A percentile compares a stretch with the other conserved stretches of the same genome.
Conservation (phyloP, 2,329 filamentous ascomycete genomes). For the Ascochyta pisi region DNA sequence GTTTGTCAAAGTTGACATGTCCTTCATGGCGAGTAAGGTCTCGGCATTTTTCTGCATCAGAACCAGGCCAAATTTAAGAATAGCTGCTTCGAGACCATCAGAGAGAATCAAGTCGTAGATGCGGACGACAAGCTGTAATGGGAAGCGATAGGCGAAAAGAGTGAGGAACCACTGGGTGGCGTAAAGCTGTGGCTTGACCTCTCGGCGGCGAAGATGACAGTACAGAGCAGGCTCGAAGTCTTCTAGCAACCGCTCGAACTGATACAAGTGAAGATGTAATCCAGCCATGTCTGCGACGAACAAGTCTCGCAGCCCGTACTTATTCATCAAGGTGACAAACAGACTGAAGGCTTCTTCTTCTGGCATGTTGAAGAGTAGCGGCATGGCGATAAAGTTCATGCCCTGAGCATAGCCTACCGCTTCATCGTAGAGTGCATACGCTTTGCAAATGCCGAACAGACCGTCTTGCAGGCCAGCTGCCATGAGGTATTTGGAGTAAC, state of each 20-base stretch:
- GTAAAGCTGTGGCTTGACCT: slow-evolving; percentile 90
- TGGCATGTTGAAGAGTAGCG: slow-evolving; percentile 95
- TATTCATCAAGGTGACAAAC: slow-evolving; percentile 93
- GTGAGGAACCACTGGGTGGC: slow-evolving; percentile 99
- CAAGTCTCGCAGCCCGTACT: slow-evolving; percentile 89
- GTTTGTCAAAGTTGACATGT: slow-evolving; percentile 86
- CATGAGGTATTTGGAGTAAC: slow-evolving; percentile 94
- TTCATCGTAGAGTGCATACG: slow-evolving; percentile 94
- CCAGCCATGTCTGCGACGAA: slow-evolving; percentile 97
- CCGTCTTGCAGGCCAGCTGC: slow-evolving; percentile 91
- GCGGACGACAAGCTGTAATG: slow-evolving; percentile 90
- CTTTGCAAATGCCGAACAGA: slow-evolving; percentile 94
- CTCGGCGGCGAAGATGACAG: slow-evolving; percentile 87
- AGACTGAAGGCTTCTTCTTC: slow-evolving; percentile 97
- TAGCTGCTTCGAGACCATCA: slow-evolving; percentile 85
- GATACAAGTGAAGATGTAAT: slow-evolving; percentile 89
- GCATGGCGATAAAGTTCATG: slow-evolving; percentile 99
- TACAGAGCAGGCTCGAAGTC: slow-evolving; percentile 93
- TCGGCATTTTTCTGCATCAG: slow-evolving; percentile 94
- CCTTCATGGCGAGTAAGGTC: slow-evolving; percentile 79
- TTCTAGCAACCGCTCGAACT: slow-evolving; percentile 92
- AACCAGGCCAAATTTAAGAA: slow-evolving; percentile 92
- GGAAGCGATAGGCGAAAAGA: slow-evolving; percentile 97
- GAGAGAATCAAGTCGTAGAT: slow-evolving; percentile 96
- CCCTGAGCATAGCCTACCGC: slow-evolving; percentile 96